Conservation (phyloP, 2,329 filamentous ascomycete species). For the Rutstroemia sp. region DNA sequence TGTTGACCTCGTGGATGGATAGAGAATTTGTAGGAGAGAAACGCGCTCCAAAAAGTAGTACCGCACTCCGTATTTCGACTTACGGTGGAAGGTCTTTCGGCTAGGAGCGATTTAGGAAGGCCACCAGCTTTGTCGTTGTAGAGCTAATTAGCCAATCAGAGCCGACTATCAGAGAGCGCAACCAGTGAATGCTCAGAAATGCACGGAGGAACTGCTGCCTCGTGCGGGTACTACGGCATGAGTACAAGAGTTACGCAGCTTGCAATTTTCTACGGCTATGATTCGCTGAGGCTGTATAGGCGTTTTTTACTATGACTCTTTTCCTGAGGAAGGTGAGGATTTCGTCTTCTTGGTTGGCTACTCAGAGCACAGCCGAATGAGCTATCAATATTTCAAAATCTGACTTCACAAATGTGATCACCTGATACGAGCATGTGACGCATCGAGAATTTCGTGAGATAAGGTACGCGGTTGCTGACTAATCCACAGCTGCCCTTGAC, state of each 20-base stretch:
- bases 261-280: not conserved
- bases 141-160: constrained; percentile 11
- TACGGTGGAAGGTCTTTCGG: not conserved
- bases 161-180: not conserved
- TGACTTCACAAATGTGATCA: not conserved
- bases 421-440: no score
- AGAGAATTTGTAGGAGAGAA: constrained; percentile 8
- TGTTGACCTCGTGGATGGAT: constrained; percentile 4
- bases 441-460: no score
- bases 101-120: not conserved
- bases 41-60: not conserved
- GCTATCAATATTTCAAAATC: no score
- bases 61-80: no score
- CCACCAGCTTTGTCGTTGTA: no score
- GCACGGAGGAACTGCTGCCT: constrained; percentile 9
- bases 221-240: constrained; percentile 10
- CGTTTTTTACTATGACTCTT: constrained; percentile 1
- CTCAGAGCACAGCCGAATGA: not conserved
- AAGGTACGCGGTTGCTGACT: no score
- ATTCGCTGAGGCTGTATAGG: no score
- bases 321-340: not conserved
- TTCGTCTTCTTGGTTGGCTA: not conserved
- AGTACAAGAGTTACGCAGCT: not conserved
- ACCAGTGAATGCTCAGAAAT: constrained; percentile 9
- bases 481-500: no score